Evolutionary conservation across 2,329 filamentous ascomycete genomes (phyloP).

Genomic region (Neurospora crassa): DNA sequence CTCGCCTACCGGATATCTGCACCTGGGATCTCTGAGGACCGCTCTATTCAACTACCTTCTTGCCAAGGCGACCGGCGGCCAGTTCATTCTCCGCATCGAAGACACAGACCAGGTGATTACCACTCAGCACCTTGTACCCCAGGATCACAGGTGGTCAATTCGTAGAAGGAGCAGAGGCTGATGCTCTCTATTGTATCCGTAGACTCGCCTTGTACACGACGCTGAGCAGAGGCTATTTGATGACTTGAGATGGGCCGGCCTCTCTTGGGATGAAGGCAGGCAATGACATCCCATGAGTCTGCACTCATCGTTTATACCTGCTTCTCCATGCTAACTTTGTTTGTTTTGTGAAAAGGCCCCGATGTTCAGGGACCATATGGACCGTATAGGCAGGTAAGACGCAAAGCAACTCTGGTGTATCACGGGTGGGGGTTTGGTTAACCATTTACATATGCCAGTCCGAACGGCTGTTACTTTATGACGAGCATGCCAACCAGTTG

Average conservation of each 20-base stretch:
- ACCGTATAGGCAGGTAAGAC: constrained; percentile 69
- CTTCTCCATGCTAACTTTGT: constrained; percentile 7
- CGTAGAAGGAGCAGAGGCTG: not conserved
- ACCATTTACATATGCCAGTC: constrained; percentile 44
- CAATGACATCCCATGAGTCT: not conserved
- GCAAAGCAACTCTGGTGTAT: not conserved
- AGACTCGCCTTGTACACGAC: constrained; percentile 73
- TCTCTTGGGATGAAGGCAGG: constrained; percentile 85
- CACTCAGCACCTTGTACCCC: not conserved
- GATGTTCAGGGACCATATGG: constrained; percentile 71
- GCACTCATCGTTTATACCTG: not conserved
- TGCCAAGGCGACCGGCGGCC: constrained; percentile 77
- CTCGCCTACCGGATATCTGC: constrained; percentile 87
- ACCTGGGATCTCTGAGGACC: constrained; percentile 83
- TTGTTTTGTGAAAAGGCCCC: constrained; percentile 45
- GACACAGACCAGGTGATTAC: constrained; percentile 77
- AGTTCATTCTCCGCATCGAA: constrained; percentile 86
- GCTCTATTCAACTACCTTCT: constrained; percentile 93
- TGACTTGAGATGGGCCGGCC: constrained; percentile 79
- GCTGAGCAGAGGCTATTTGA: constrained; percentile 69
- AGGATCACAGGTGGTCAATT: not conserved
- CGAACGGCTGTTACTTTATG: constrained; percentile 65
- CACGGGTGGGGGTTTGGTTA: not conserved
- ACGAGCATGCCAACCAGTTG: constrained; percentile 58
- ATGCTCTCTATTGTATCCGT: not conserved